Base-by-base conservation (phyloP, 805 yeast species). In the Lachancea waltii region DNA sequence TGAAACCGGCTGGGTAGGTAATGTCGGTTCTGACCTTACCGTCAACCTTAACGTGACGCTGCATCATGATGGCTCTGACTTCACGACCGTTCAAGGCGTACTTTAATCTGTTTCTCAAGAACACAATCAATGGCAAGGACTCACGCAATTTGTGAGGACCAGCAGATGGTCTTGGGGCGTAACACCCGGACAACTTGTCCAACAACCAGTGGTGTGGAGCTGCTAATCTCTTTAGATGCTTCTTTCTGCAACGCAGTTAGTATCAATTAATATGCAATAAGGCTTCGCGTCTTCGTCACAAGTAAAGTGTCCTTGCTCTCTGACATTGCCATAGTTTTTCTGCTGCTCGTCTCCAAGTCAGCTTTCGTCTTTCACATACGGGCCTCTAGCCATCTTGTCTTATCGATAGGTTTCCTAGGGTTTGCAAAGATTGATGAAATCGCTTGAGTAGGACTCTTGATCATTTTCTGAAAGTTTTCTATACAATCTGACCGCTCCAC, bases 141-240 rank as follows among this genome's bases (percentile, higher is more conserved):
- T 89, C 97, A 73, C 97, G 82, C 69, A 89, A 80, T 75, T 90
- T 92, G 80, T 90, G 98, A 70, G 98, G 98, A 79, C 98, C 98
- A 62, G 95, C 82, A 53, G 97, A 87, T 68, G 97, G 95, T 78
- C 97, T 87, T 77, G 98, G 98, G 54, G 98, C 98, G 72, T 92
- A 92, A 67, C 85, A 78, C 70, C 99, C 99, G 68, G 97, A 85
- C 77, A 92, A 79, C 78, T 92, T 92, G 94, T 94, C 98, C 79
- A 92, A 85, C 94, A 92, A 85, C 98, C 98, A 92, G 83, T 92
- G 98, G 79, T 89, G 83, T 80, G 99, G 99, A 72, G 98, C 98
- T 72, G 97, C 96, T 75, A 90, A 83, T 83, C 97, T 87, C 82
- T 90, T 89, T 72, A 89, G 82, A 73, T 90, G 97, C 81, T 90